A percentile compares a stretch with the other conserved stretches of the same genome.
Conservation (phyloP, 2,329 filamentous ascomycete genomes). For the Botrytis hyacinthi region DNA sequence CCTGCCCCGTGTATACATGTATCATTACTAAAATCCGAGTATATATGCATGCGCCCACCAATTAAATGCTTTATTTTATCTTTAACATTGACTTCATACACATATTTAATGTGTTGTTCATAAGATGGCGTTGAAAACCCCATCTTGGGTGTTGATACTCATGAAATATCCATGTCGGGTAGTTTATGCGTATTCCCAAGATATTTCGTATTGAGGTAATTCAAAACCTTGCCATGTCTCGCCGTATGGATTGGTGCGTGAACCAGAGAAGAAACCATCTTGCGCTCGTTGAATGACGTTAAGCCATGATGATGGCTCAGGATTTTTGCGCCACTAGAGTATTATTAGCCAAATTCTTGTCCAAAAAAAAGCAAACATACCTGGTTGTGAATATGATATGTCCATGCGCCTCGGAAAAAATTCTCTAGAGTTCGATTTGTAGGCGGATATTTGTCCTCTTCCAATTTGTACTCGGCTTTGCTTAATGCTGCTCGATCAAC, state of each 20-base stretch:
- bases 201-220: constrained; percentile 49
- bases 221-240: constrained; percentile 52
- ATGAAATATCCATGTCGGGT: neutral
- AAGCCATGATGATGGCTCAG: constrained; percentile 55
- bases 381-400: constrained; percentile 58
- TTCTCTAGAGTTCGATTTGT: constrained; percentile 55
- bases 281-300: constrained; percentile 52
- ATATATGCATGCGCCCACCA: constrained; percentile 8
- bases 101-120: neutral
- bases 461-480: constrained; percentile 46
- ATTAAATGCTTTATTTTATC: constrained; percentile 3
- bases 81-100: constrained; percentile 12
- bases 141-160: neutral
- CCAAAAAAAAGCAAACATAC: constrained; percentile 39
- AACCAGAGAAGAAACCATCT: constrained; percentile 52
- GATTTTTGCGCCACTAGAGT: constrained; percentile 53
- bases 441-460: constrained; percentile 53
- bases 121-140: neutral
- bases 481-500: constrained; percentile 33
- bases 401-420: constrained; percentile 56
- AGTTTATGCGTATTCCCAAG: constrained; percentile 39
- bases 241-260: constrained; percentile 51
- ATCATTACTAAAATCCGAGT: neutral
- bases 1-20: neutral
- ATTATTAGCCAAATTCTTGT: constrained; percentile 16